These are phyloP conservation scores for Tuber umbilicatum DNA, from an alignment of 495 filamentous ascomycete species.

Conservation along the genomic window DNA sequence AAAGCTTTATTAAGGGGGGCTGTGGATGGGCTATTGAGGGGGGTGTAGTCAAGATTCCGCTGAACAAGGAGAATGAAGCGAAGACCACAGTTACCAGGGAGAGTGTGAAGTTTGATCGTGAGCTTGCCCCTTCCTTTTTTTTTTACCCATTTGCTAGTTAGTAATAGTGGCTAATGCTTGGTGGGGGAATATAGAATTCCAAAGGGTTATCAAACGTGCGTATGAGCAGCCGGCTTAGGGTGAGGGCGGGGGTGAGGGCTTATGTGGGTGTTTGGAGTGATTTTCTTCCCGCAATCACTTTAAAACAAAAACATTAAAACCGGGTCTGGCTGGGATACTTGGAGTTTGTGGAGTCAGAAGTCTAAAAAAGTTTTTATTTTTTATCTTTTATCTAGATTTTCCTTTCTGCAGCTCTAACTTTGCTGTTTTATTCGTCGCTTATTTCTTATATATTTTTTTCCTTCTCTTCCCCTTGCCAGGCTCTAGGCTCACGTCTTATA, in stretches of 20 bases:
- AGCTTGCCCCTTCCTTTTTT: slow-evolving; percentile 32
- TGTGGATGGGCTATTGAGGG: slow-evolving; percentile 79
- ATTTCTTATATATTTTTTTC: not conserved
- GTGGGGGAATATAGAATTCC: slow-evolving; percentile 52
- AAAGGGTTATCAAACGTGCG: slow-evolving; percentile 69
- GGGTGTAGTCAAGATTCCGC: slow-evolving; percentile 63
- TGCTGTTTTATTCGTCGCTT: not conserved
- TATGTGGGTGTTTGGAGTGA: not conserved
- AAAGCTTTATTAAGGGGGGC: slow-evolving; percentile 72
- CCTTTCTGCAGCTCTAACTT: not conserved
- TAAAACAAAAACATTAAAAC: not conserved
- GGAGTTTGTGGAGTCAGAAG: slow-evolving; percentile 4
- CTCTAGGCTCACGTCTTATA: not conserved
- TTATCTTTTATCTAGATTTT: not conserved
- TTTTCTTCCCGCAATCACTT: not conserved
- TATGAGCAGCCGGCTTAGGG: slow-evolving; percentile 80
- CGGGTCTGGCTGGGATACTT: not conserved
- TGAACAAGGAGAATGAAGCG: slow-evolving; percentile 97
- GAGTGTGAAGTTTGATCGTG: slow-evolving; percentile 86
- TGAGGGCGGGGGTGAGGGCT: not conserved
- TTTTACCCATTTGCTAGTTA: not conserved
- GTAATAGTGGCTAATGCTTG: slow-evolving; percentile 10
- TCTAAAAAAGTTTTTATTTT: not conserved
- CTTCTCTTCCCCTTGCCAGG: not conserved
- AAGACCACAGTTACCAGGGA: slow-evolving; percentile 93